Evolutionary conservation across 2,329 filamentous ascomycete genomes (phyloP).

Genomic region (Ceratocystis alfenasii): DNA sequence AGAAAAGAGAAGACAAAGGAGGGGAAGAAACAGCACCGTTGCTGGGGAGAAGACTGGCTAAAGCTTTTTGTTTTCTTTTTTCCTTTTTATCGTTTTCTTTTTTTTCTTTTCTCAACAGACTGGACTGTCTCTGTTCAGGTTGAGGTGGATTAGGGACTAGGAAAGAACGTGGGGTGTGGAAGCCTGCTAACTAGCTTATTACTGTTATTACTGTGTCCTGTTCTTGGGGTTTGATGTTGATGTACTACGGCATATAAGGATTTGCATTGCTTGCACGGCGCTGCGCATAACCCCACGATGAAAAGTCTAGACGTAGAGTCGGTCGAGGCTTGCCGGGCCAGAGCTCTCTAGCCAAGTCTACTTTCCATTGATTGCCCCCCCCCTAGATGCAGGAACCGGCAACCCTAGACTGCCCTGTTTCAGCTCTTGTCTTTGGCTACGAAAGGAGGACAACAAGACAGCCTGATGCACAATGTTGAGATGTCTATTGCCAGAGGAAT

Average conservation of each 20-base stretch:
- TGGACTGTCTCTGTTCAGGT: no score
- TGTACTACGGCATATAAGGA: no score
- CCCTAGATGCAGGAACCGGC: neutral
- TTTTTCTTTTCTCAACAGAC: neutral
- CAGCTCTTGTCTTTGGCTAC: neutral
- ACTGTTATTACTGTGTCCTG: no score
- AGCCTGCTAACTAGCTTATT: no score
- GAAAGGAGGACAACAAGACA: neutral
- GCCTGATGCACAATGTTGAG: neutral
- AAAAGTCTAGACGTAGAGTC: no score
- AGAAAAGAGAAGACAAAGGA: neutral
- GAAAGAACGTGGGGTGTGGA: no score
- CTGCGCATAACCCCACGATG: no score
- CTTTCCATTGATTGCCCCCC: neutral
- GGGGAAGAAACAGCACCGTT: neutral
- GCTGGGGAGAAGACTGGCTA: constrained; percentile 9
- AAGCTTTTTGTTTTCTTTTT: neutral
- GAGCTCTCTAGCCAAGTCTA: no score
- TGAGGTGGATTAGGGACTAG: no score
- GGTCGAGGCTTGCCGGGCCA: no score
- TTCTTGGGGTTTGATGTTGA: no score
- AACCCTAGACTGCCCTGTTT: neutral
- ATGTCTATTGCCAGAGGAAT: neutral
- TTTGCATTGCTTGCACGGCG: no score
- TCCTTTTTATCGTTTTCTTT: neutral